A percentile compares a stretch with the other conserved stretches of the same genome.
Evolutionary conservation across 2,329 filamentous ascomycete species (phyloP).

Genomic region (Clarireedia sp.): DNA sequence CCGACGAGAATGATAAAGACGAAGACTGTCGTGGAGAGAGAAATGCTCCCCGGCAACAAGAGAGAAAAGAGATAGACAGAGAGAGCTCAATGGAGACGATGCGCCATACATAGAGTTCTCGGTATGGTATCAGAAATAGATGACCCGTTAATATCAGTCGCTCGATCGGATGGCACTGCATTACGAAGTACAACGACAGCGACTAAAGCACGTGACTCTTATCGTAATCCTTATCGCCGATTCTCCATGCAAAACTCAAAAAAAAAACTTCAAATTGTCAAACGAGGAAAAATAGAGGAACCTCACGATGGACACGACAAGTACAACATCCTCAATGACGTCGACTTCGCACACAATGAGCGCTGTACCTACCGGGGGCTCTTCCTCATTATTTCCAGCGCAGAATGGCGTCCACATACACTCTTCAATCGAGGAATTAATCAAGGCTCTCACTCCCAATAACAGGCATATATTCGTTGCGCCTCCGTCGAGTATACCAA

Average conservation of each 20-base stretch:
- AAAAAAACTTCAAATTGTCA: slow-evolving; percentile 12
- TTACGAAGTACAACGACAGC: too few species aligned
- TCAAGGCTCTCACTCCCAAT: slow-evolving; percentile 20
- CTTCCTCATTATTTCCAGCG: slow-evolving; percentile 30
- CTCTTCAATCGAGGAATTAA: slow-evolving; percentile 19
- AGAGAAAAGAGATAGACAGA: too few species aligned
- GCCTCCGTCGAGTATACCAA: slow-evolving; percentile 58
- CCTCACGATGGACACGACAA: slow-evolving; percentile 28
- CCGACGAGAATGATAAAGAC: too few species aligned
- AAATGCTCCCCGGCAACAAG: too few species aligned
- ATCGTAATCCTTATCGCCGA: slow-evolving; percentile 11
- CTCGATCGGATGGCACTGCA: neutral
- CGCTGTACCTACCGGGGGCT: slow-evolving; percentile 34
- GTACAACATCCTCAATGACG: slow-evolving; percentile 52
- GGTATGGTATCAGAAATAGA: neutral
- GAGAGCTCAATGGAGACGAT: too few species aligned
- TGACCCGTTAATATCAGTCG: neutral
- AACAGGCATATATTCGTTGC: slow-evolving; percentile 56
- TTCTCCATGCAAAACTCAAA: neutral
- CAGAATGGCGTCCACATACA: slow-evolving; percentile 9
- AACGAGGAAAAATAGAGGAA: neutral
- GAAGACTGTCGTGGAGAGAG: too few species aligned
- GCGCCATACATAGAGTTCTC: neutral
- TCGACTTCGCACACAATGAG: slow-evolving; percentile 59
- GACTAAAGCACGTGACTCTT: slow-evolving; percentile 7